These are phyloP conservation scores for Boletellus sp. DNA, from an alignment of 1,284 basidiomycete genomes.

Conservation along the genomic window DNA sequence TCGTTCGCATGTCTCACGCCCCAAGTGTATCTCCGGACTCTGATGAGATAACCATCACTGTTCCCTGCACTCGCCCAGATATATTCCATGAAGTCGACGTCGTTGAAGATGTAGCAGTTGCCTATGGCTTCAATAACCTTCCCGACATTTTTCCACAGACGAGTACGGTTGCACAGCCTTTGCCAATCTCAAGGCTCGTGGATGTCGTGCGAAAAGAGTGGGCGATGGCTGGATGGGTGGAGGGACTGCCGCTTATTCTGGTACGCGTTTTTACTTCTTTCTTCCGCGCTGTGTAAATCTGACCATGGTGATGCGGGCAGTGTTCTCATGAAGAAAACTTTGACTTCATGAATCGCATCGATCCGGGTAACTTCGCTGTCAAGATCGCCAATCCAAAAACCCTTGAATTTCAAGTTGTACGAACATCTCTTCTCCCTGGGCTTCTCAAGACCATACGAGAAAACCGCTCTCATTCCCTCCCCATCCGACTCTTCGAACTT, in stretches of 20 bases:
- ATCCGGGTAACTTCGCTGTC: constrained; percentile 80
- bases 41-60: constrained; percentile 71
- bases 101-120: constrained; percentile 97
- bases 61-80: constrained; percentile 92
- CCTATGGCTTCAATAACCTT: constrained; percentile 97
- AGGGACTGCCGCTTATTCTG: constrained; percentile 91
- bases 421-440: constrained; percentile 92
- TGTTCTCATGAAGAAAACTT: constrained; percentile 99
- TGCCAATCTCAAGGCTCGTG: constrained; percentile 86
- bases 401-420: constrained; percentile 95
- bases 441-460: constrained; percentile 96
- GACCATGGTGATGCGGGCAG: constrained; percentile 37
- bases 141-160: constrained; percentile 89
- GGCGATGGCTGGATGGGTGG: constrained; percentile 93
- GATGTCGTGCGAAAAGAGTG: constrained; percentile 91
- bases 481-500: constrained; percentile 91
- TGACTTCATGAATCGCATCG: constrained; percentile 82
- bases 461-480: constrained; percentile 91
- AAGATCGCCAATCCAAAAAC: constrained; percentile 97
- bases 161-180: constrained; percentile 93
- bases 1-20: constrained; percentile 73
- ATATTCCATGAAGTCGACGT: constrained; percentile 98
- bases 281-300: background rate
- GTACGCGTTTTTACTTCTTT: constrained; percentile 41
- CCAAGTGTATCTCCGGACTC: constrained; percentile 41